These are phyloP conservation scores for Mallotus nudiflorus DNA, from an alignment of 345 rosid species.

Conservation along the genomic window DNA sequence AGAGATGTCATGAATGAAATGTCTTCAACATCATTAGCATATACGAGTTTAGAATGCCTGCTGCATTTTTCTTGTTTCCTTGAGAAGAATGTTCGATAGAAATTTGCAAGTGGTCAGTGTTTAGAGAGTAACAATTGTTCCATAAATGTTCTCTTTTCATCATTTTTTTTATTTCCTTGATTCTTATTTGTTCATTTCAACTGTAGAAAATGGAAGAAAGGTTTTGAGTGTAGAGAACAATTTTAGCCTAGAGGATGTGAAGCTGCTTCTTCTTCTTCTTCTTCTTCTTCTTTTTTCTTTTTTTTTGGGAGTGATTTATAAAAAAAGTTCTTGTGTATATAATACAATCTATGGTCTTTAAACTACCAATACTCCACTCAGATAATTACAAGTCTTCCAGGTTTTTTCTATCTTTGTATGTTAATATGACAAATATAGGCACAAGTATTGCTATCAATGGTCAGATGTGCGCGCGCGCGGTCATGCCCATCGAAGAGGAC, in stretches of 20 bases:
- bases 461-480: too few species aligned
- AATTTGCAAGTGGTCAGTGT: conserved; percentile 24
- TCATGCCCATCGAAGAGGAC: too few species aligned
- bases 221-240: conserved; percentile 31
- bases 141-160: background rate
- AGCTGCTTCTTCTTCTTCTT: conserved; percentile 15
- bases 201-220: conserved; percentile 31
- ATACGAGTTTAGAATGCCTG: conserved; percentile 7
- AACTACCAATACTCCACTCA: too few species aligned
- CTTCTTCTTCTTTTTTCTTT: background rate
- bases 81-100: conserved; percentile 9
- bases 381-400: too few species aligned
- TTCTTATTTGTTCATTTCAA: conserved; percentile 35
- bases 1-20: background rate
- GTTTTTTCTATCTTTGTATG: too few species aligned
- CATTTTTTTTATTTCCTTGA: background rate
- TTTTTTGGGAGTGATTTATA: conserved; percentile 3
- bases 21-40: background rate
- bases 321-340: conserved; percentile 27
- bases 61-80: conserved; percentile 1
- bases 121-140: conserved; percentile 16
- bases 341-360: conserved; percentile 6
- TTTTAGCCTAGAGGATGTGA: conserved; percentile 24
- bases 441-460: too few species aligned
- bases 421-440: too few species aligned